These are phyloP conservation scores for Canavalia ensiformis DNA, from an alignment of 306 rosid genomes.

Conservation along the genomic window DNA sequence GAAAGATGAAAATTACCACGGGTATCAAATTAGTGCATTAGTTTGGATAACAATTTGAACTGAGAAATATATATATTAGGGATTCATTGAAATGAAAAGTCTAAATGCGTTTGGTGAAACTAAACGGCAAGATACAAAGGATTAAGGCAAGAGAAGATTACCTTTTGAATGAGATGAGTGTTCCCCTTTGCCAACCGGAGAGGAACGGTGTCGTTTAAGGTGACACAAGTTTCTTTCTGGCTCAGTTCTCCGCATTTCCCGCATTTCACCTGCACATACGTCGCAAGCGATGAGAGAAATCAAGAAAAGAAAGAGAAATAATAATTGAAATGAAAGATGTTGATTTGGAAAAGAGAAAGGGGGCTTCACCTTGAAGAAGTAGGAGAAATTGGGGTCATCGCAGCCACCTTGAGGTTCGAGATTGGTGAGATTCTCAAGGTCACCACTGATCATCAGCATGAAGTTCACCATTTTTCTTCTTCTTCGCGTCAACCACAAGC, in stretches of 20 bases:
- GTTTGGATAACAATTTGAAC: not conserved
- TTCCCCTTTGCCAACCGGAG: conserved; percentile 74
- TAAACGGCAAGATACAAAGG: not conserved
- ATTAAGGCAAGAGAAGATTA: conserved; percentile 8
- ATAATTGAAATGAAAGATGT: not conserved
- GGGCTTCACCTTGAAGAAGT: conserved; percentile 76
- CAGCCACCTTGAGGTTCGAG: conserved; percentile 92
- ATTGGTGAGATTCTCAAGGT: conserved; percentile 83
- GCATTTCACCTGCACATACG: conserved; percentile 67
- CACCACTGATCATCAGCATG: conserved; percentile 73
- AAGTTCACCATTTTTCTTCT: conserved; percentile 73
- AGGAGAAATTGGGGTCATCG: conserved; percentile 83
- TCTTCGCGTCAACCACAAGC: conserved; percentile 35
- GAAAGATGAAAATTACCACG: not conserved
- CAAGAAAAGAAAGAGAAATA: not conserved
- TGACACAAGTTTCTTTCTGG: conserved; percentile 80
- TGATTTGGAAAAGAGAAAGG: not conserved
- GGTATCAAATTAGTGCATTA: not conserved
- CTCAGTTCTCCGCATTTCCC: conserved; percentile 88
- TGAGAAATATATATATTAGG: not conserved
- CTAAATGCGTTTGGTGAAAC: not conserved
- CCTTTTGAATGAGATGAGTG: conserved; percentile 93
- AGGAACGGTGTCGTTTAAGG: conserved; percentile 75
- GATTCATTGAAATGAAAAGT: not conserved
- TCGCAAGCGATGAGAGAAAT: not conserved